These are phyloP conservation scores for Terana coerulea DNA, from an alignment of 768 basidiomycete species.

Conservation along the genomic window DNA sequence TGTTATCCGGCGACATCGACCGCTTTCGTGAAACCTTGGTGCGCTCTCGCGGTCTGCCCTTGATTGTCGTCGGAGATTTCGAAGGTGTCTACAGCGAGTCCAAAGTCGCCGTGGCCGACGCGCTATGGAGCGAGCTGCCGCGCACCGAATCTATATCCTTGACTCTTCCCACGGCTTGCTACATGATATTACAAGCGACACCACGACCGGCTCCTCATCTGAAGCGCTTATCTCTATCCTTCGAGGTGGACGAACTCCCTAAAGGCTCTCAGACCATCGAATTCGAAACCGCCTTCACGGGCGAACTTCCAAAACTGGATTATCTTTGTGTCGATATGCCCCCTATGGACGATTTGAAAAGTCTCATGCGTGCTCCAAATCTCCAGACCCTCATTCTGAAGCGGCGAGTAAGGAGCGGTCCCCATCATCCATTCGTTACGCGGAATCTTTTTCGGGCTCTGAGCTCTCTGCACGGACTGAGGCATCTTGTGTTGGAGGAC, in stretches of 20 bases:
- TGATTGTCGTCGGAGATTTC: neutral
- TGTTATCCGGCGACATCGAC: too few species aligned
- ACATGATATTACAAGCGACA: neutral
- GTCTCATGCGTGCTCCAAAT: neutral
- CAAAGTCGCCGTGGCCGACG: too few species aligned
- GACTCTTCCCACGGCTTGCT: neutral
- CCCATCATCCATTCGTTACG: too few species aligned
- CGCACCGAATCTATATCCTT: neutral
- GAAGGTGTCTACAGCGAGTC: too few species aligned
- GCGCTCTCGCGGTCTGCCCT: neutral
- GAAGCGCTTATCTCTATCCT: neutral
- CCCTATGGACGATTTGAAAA: neutral
- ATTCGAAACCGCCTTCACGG: neutral
- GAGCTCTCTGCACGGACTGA: too few species aligned
- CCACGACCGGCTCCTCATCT: neutral
- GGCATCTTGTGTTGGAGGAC: too few species aligned
- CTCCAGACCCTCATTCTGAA: neutral
- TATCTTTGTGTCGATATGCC: neutral
- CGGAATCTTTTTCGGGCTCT: too few species aligned
- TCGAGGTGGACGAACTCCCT: neutral
- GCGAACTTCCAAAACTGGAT: neutral
- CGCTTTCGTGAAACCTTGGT: neutral
- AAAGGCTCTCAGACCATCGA: neutral
- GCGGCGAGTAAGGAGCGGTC: neutral
- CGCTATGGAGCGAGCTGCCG: too few species aligned